Evolutionary conservation across 768 basidiomycete species (phyloP), one percentile per base, ranked within the genome.

Genomic region (Pleurotus sapidus): DNA sequence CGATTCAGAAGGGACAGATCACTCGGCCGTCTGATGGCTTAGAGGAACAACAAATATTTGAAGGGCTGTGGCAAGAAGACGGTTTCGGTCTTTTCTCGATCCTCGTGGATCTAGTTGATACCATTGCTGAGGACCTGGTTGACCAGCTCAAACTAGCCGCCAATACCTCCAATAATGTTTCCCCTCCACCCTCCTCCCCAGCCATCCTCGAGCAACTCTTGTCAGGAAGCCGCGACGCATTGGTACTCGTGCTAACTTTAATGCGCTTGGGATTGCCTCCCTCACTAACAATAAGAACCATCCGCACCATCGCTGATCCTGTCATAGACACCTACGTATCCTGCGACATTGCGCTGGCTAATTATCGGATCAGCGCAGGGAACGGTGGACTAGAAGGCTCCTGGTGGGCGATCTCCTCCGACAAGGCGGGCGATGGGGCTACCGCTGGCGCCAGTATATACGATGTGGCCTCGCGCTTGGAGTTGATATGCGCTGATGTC

Each of bases 311-410:
- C 15, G 70, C 79, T 0, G 63, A 61, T 4, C 72, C 78, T 6
- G 67, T 82, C 7, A 77, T 77, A 11, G 81, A 89, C 60, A 65
- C 87, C 23, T 87, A 86, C 65, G 75, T 72, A 0, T 87, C 79
- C 60, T 74, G 83, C 0, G 76, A 82, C 55, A 67, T 74, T 5
- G 78, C 80, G 14, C 23, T 54, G 2, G 20, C 8, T 14, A 18
- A 6, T 11, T 38, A 39, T 15, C 18, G 38, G 17, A 5, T 14
- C 24, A 39, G 51, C 20, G 18, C 51, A 54, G 39, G 38, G 14
- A 37, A 23, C 15, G 39, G 20, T 3, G 51, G 51, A 4, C 12
- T 54, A 11, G 39, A 42, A 40, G 51, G 51, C 15, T 54, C 51
- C 9, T 54, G 51, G 51, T 54, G 51, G 51, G 37, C 51, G 23